Conservation (phyloP, 345 rosid genomes). For the Nasturtium officinale region DNA sequence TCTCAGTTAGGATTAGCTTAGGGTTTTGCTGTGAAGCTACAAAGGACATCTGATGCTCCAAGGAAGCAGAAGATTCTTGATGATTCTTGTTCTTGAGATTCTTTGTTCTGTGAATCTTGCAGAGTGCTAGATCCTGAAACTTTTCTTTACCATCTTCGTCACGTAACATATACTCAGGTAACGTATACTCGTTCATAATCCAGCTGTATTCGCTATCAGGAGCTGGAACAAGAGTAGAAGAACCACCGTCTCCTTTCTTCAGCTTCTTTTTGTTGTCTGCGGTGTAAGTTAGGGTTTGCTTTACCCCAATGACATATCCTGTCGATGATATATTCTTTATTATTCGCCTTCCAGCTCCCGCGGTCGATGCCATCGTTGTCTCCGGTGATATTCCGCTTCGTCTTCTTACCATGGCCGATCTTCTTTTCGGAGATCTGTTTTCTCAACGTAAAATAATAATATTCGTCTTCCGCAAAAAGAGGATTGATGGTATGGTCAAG, state of each 20-base stretch:
- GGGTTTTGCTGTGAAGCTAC: too few species aligned
- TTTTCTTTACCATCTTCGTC: too few species aligned
- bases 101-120: background rate
- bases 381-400: background rate
- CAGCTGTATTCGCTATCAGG: background rate
- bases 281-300: background rate
- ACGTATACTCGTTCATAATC: background rate
- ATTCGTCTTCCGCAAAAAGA: background rate
- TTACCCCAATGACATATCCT: background rate
- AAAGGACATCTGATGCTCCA: too few species aligned
- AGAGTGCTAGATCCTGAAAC: background rate
- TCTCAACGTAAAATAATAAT: slow-evolving; percentile 3
- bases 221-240: background rate
- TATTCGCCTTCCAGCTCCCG: background rate
- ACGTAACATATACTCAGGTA: too few species aligned
- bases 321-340: background rate
- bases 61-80: background rate
- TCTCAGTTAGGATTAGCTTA: too few species aligned
- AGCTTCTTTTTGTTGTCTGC: background rate
- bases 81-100: background rate
- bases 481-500: background rate
- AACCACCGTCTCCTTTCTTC: background rate
- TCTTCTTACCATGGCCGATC: background rate
- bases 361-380: slow-evolving; percentile 11
- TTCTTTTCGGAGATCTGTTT: background rate